Evolutionary conservation across 768 basidiomycete genomes (phyloP), one percentile per base, ranked within the genome.

Genomic region (Rhodotorula taiwanensis): DNA sequence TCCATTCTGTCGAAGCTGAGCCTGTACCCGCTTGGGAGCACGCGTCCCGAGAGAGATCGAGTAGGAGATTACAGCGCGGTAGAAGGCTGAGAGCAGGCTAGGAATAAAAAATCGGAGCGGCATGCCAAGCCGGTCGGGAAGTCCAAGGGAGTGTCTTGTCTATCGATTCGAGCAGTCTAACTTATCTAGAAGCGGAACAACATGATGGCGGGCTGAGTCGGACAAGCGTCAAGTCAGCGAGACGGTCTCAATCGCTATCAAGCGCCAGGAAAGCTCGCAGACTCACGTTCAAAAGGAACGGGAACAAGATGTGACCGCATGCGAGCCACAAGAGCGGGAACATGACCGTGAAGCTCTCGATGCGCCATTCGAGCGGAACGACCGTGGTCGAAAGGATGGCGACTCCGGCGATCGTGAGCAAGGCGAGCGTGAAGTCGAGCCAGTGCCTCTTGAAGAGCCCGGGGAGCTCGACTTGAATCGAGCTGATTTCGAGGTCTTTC

Each of bases 381-480:
- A 85, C 42, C 5, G 75, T 67, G 1, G 76, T 76, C n/a, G 77
- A 71, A 41, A 89, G 77, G 33, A 91, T 67, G 60, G 83, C 74
- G 73, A 89, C 84, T 48, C 74, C 78, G 14, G 76, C 79, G 64
- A 85, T 78, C 16, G 78, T 65, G 23, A 79, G 77, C 50, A 81
- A 83, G 25, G 86, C 60, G 30, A 61, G 18, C 6, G 18, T 3
- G 15, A 33, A 81, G 60, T 65, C 81, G 51, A 83, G 71, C 80
- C 86, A 84, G 78, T 88, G 93, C 6, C 89, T 85, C 67, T 83
- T 83, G 72, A 86, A 78, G 73, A 93, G 90, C 60, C 83, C 82
- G 2, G 91, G 91, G 18, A 91, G 83, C 75, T 94, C 90, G 58
- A 86, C 82, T 82, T 87, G 91, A 79, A 94, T 91, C 74, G 91